Conservation (phyloP, 495 filamentous ascomycete genomes). For the Penicillium odoratum region DNA sequence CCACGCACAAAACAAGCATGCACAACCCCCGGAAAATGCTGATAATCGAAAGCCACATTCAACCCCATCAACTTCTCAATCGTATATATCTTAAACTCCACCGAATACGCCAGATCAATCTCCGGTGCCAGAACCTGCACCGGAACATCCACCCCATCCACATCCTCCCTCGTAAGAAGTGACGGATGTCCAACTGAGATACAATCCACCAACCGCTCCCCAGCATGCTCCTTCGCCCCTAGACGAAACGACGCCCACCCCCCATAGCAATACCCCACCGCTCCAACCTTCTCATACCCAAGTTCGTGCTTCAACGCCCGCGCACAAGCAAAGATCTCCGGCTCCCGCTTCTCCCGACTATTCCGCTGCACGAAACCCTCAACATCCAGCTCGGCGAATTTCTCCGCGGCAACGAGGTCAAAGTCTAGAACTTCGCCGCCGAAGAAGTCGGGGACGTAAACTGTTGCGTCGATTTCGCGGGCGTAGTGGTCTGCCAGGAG, state of each 20-base stretch:
- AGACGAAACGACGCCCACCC: constrained; percentile 39
- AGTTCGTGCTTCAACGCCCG: constrained; percentile 40
- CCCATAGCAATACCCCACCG: constrained; percentile 60
- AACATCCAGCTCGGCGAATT: constrained; percentile 34
- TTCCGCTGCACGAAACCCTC: constrained; percentile 36
- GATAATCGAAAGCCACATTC: constrained; percentile 55
- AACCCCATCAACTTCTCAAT: constrained; percentile 42
- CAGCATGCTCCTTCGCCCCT: constrained; percentile 22
- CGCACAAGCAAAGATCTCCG: constrained; percentile 54
- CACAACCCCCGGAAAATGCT: constrained; percentile 53
- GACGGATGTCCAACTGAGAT: constrained; percentile 57
- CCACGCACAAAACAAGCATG: constrained; percentile 54
- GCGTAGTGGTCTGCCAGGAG: constrained; percentile 52
- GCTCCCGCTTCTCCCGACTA: constrained; percentile 46
- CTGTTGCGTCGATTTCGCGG: constrained; percentile 47
- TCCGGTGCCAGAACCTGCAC: constrained; percentile 61
- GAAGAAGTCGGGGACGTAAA: constrained; percentile 53
- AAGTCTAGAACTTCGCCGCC: constrained; percentile 31
- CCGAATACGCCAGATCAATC: constrained; percentile 44
- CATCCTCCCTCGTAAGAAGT: constrained; percentile 46
- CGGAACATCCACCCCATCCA: constrained; percentile 53
- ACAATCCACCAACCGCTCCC: constrained; percentile 49
- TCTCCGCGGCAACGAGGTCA: constrained; percentile 1
- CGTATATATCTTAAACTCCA: constrained; percentile 51
- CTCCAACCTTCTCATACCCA: constrained; percentile 47